A percentile compares a stretch with the other conserved stretches of the same genome.
phyloP scores from a whole-genome alignment of 1,139 yeast species.

The Protomyces arabidopsidicola region DNA sequence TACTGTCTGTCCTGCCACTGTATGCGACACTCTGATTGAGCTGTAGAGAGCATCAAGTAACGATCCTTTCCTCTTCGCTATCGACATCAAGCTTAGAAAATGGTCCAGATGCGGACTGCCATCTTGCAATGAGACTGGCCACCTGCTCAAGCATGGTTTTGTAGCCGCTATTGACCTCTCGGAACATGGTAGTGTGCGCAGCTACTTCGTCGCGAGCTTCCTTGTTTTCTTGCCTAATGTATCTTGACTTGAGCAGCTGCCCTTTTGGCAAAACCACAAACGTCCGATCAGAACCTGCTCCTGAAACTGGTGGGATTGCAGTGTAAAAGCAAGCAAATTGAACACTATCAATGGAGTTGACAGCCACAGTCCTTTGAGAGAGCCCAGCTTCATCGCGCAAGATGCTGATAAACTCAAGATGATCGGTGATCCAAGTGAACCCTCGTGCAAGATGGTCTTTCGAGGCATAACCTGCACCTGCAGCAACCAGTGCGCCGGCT shows the following conservation, averaged over 20 bases:
- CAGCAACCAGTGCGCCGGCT: slow-evolving; percentile 32
- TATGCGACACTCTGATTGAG: too few species aligned
- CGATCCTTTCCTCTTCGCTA: too few species aligned
- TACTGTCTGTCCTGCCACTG: too few species aligned
- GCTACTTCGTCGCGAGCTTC: slow-evolving; percentile 32
- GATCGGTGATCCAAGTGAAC: slow-evolving; percentile 32
- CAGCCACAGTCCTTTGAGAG: slow-evolving; percentile 25
- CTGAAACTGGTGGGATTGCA: background rate
- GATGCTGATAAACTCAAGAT: slow-evolving; percentile 31
- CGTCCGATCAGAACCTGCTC: slow-evolving; percentile 26
- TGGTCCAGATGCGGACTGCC: background rate
- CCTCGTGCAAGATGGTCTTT: slow-evolving; percentile 30
- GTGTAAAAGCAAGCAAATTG: slow-evolving; percentile 9
- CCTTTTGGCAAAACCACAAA: slow-evolving; percentile 33
- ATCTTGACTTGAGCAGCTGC: slow-evolving; percentile 29
- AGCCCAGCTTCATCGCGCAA: slow-evolving; percentile 28
- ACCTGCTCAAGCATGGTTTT: slow-evolving; percentile 25
- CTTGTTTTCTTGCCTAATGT: slow-evolving; percentile 30
- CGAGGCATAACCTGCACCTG: slow-evolving; percentile 32
- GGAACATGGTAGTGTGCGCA: slow-evolving; percentile 32
- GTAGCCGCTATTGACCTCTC: slow-evolving; percentile 29
- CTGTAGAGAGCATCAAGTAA: too few species aligned
- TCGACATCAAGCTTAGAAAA: too few species aligned
- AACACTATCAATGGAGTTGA: slow-evolving; percentile 29
- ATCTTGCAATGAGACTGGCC: background rate